phyloP scores from a whole-genome alignment of 108 stramenopile genomes.

The Pseudonitzschia multistriata region DNA sequence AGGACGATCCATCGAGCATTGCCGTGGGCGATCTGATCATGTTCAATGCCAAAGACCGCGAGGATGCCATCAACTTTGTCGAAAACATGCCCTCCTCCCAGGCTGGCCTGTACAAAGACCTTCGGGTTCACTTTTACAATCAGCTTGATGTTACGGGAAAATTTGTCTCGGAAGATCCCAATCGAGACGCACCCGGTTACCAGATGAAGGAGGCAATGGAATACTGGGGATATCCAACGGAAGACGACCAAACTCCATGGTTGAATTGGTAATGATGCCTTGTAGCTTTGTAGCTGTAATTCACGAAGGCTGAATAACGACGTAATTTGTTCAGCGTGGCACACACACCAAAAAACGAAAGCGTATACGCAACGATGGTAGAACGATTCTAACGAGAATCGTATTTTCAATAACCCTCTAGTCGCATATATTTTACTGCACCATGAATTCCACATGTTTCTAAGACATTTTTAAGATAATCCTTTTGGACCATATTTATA shows the following conservation, averaged over 20 bases:
- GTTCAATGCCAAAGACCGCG: slow-evolving; percentile 79
- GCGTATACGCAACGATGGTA: no score
- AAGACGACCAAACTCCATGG: slow-evolving; percentile 78
- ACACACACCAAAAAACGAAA: no score
- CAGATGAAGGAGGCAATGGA: slow-evolving; percentile 86
- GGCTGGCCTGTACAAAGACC: slow-evolving; percentile 71
- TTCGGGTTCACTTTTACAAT: slow-evolving; percentile 78
- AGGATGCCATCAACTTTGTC: slow-evolving; percentile 74
- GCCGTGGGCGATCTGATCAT: slow-evolving; percentile 72
- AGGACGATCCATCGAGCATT: slow-evolving; percentile 65
- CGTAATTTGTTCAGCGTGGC: no score
- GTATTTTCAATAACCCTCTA: no score
- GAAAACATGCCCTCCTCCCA: slow-evolving; percentile 67
- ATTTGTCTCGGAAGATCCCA: slow-evolving; percentile 71
- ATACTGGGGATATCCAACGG: slow-evolving; percentile 79
- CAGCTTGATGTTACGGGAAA: slow-evolving; percentile 81
- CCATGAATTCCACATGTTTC: no score
- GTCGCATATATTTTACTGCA: no score
- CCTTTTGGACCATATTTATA: no score
- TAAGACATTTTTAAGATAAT: no score
- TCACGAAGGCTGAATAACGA: no score
- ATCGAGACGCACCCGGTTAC: slow-evolving; percentile 45
- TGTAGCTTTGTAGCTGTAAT: no score
- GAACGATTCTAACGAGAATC: no score
- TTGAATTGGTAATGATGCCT: slow-evolving; percentile 62